phyloP scores from a whole-genome alignment of 331 rosid genomes.

The Pyracantha coccinea region DNA sequence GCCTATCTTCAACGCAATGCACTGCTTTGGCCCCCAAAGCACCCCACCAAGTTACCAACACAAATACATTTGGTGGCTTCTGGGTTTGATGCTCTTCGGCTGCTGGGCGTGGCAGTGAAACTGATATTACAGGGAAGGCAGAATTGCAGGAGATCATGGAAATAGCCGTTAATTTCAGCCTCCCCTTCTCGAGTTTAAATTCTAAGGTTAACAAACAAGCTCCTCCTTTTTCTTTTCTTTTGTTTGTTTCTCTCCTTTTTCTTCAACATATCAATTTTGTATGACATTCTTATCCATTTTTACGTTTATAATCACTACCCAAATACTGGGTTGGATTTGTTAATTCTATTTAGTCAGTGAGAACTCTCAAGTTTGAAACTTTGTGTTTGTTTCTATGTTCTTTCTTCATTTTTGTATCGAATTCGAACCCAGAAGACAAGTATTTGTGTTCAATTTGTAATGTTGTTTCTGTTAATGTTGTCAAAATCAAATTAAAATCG shows the following conservation, averaged over 20 bases:
- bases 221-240: not conserved
- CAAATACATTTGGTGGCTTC: too few species aligned
- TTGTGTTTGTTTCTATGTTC: not conserved
- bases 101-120: not conserved
- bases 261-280: not conserved
- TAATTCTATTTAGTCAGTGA: not conserved
- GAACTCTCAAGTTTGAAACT: not conserved
- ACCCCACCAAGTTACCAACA: too few species aligned
- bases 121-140: not conserved
- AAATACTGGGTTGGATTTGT: not conserved
- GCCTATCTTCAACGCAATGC: too few species aligned
- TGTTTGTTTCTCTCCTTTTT: not conserved
- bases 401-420: not conserved
- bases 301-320: not conserved
- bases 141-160: conserved; percentile 8
- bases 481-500: not conserved
- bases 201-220: conserved; percentile 37
- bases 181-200: conserved; percentile 23
- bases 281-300: not conserved
- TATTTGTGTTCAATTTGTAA: not conserved
- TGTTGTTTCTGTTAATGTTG: not conserved
- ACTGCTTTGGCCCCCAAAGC: too few species aligned
- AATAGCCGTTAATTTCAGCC: conserved; percentile 20
- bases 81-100: not conserved
- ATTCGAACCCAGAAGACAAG: not conserved